Percentiles rank a stretch among this genome's conserved stretches.
Conservation (phyloP, 805 yeast genomes). For the Metschnikowia aberdeeniae region DNA sequence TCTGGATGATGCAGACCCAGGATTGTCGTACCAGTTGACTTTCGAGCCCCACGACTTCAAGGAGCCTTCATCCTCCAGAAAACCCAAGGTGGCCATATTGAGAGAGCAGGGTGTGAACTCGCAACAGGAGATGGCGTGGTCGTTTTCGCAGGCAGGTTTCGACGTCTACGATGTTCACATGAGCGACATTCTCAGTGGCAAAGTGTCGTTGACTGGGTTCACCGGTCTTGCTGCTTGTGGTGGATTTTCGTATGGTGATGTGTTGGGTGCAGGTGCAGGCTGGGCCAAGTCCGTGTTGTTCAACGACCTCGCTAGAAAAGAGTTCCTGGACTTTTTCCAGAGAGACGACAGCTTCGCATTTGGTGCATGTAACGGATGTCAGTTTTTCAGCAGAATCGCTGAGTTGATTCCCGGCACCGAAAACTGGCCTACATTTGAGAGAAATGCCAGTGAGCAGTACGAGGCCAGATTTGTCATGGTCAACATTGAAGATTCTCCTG, state of each 20-base stretch:
- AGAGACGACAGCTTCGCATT: slow-evolving; percentile 92
- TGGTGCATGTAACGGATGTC: slow-evolving; percentile 99
- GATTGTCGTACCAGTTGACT: slow-evolving; percentile 76
- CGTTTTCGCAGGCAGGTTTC: slow-evolving; percentile 92
- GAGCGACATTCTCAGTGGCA: slow-evolving; percentile 82
- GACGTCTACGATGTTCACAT: slow-evolving; percentile 93
- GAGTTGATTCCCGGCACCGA: slow-evolving; percentile 89
- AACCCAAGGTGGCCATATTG: slow-evolving; percentile 90
- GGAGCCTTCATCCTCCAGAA: slow-evolving; percentile 31
- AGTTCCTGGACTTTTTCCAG: slow-evolving; percentile 78
- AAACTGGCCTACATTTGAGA: slow-evolving; percentile 93
- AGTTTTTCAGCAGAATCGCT: slow-evolving; percentile 83
- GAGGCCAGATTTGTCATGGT: slow-evolving; percentile 93
- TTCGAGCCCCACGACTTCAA: slow-evolving; percentile 54
- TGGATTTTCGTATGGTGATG: slow-evolving; percentile 98
- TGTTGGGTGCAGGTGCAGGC: slow-evolving; percentile 96
- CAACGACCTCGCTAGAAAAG: slow-evolving; percentile 69
- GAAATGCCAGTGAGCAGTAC: slow-evolving; percentile 88
- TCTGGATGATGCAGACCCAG: slow-evolving; percentile 82
- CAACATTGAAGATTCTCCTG: slow-evolving; percentile 55
- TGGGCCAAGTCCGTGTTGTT: slow-evolving; percentile 97
- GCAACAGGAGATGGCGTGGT: slow-evolving; percentile 97
- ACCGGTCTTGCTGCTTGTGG: slow-evolving; percentile 98
- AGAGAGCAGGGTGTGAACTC: slow-evolving; percentile 99
- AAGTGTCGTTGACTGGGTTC: slow-evolving; percentile 68